Base-by-base conservation (phyloP, 2,329 filamentous ascomycete genomes). In the Aureobasidium leucospermi region DNA sequence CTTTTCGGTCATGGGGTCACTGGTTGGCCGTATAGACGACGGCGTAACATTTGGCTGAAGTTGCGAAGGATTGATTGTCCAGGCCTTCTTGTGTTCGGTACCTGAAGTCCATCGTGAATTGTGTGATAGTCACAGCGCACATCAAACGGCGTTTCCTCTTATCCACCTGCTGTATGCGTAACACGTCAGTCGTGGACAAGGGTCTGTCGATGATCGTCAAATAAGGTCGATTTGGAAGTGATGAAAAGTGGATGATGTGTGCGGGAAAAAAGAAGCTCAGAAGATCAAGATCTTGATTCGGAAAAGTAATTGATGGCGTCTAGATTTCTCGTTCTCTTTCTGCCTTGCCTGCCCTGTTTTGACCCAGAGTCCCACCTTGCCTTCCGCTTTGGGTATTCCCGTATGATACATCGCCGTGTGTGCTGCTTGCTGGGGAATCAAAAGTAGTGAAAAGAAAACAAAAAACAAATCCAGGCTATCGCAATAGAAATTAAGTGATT, bases 401-500 rank as follows among this genome's bases (percentile, higher is more conserved):
- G 38, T 46, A 56, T 56, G 52, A 38, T 56, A 56, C 52, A 56
- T 41, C 3, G 52, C 41, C 52, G 34, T 52, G 48, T 36, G 23
- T 43, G 51, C 34, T 55, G 51, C 49, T 52, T 52, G 49, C 31
- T 42, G 19, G 49, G 16, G n/a, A 29, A 7, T n/a, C 42, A 10
- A 23, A n/a, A 6, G n/a, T 23, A 23, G 23, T 23, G 3, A 29
- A 23, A 16, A 41, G 43, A 42, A 28, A 36, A 34, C 8, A 15
- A 41, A 42, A 42, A 36, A 11, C 43, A 38, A 56, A 43, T 6
- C 16, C 49, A 42, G 29, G 19, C 29, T 43, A 16, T 34, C 28
- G 38, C 39, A 55, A 43, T 42, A 38, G 32, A 36, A 36, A 56
- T 56, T 56, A 56, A 11, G 19, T 56, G 52, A 56, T 56, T 56